Evolutionary conservation across 176 grass and related monocot genomes (phyloP).

Genomic region (Paspalum vaginatum): DNA sequence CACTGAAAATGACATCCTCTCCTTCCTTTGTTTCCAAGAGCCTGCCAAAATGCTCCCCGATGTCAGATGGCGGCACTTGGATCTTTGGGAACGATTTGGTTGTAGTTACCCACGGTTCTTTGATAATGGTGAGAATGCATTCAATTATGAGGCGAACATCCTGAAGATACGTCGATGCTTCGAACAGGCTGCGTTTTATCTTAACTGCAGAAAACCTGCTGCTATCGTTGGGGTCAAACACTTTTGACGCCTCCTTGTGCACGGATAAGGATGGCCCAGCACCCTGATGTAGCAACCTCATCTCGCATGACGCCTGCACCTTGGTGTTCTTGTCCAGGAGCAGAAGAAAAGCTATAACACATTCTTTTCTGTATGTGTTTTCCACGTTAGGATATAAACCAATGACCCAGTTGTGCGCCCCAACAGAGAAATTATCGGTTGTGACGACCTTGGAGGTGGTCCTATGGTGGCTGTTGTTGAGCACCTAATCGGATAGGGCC

Average conservation of each 20-base stretch:
- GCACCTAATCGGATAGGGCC: too few relatives aligned
- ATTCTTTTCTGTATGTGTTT: neutral
- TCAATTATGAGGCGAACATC: neutral
- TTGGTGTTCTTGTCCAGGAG: neutral
- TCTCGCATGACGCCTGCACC: neutral
- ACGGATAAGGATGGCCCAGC: neutral
- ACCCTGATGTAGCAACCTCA: neutral
- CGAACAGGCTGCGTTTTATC: neutral
- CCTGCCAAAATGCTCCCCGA: neutral
- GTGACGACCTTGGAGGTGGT: neutral
- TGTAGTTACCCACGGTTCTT: neutral
- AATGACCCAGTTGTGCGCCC: neutral
- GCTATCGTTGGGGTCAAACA: neutral
- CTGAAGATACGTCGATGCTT: neutral
- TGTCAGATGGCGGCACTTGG: neutral
- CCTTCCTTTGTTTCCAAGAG: neutral
- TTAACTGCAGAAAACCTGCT: neutral
- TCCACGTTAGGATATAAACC: neutral
- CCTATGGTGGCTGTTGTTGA: neutral
- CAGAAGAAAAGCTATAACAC: neutral
- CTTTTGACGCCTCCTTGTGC: neutral
- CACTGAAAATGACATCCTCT: slow-evolving; percentile 31
- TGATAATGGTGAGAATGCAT: slow-evolving; percentile 1
- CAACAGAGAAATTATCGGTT: neutral
- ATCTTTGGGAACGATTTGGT: neutral